phyloP scores from a whole-genome alignment of 1,139 yeast species.

The Pichia sp. region DNA sequence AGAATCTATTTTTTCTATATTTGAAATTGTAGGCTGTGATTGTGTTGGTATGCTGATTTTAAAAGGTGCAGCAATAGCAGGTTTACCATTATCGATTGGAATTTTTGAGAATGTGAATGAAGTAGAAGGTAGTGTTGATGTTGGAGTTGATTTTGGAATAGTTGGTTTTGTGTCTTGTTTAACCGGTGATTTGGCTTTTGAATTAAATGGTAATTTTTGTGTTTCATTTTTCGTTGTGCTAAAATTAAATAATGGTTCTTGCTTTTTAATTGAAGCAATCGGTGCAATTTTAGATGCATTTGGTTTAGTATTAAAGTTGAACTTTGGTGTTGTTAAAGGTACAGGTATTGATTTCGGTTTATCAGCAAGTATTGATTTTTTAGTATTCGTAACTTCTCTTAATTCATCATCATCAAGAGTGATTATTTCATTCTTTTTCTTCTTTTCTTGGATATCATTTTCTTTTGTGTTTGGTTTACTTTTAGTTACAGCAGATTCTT shows the following conservation, averaged over 20 bases:
- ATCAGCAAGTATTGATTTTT: background rate
- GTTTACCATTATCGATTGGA: background rate
- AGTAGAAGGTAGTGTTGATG: background rate
- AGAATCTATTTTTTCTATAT: slow-evolving; percentile 8
- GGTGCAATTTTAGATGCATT: background rate
- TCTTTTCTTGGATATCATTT: background rate
- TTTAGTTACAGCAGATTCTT: background rate
- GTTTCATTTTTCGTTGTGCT: background rate
- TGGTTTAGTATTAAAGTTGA: background rate
- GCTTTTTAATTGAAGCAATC: background rate
- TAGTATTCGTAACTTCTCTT: slow-evolving; percentile 6
- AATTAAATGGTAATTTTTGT: too few relatives aligned
- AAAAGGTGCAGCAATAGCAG: background rate
- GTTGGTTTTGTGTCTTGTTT: background rate
- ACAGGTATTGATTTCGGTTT: background rate
- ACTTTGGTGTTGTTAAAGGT: background rate
- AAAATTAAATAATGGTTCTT: background rate
- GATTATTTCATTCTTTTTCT: slow-evolving; percentile 19
- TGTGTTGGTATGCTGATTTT: background rate
- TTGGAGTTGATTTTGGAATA: too few relatives aligned
- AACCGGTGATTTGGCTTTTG: background rate
- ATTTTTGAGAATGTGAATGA: background rate
- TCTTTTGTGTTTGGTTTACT: background rate
- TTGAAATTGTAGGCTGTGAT: background rate
- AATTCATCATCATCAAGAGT: background rate